Conservation (phyloP, 768 basidiomycete species). For the Sutorius australiensis region DNA sequence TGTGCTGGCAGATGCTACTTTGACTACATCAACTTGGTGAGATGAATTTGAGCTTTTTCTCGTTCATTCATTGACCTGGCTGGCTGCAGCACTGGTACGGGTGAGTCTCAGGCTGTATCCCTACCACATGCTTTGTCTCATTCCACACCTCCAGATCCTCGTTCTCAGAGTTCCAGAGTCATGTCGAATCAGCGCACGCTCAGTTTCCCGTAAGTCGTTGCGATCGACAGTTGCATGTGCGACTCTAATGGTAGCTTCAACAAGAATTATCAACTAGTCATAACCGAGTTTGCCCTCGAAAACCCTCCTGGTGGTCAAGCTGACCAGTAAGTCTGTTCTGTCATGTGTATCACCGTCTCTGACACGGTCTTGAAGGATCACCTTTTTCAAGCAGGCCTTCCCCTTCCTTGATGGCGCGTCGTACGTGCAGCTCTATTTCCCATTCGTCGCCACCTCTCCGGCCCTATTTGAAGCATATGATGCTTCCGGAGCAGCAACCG, state of each 20-base stretch:
- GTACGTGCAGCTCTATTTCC: constrained; percentile 36
- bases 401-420: constrained; percentile 31
- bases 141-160: constrained; percentile 12
- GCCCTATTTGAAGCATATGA: constrained; percentile 22
- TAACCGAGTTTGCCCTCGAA: constrained; percentile 33
- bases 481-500: constrained; percentile 3
- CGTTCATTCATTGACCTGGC: background rate
- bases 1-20: constrained; percentile 35
- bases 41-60: background rate
- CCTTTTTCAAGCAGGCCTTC: constrained; percentile 34
- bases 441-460: constrained; percentile 34
- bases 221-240: background rate
- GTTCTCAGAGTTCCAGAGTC: constrained; percentile 30
- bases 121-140: background rate
- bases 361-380: constrained; percentile 19
- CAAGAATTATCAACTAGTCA: constrained; percentile 24
- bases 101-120: constrained; percentile 8
- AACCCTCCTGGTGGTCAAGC: constrained; percentile 31
- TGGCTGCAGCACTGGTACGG: constrained; percentile 28
- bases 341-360: background rate
- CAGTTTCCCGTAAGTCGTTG: constrained; percentile 25
- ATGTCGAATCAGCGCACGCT: constrained; percentile 24
- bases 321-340: constrained; percentile 23
- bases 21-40: constrained; percentile 35
- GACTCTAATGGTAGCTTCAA: background rate